Conservation (phyloP, 2,329 filamentous ascomycete species). For the Penicillium occitanis region DNA sequence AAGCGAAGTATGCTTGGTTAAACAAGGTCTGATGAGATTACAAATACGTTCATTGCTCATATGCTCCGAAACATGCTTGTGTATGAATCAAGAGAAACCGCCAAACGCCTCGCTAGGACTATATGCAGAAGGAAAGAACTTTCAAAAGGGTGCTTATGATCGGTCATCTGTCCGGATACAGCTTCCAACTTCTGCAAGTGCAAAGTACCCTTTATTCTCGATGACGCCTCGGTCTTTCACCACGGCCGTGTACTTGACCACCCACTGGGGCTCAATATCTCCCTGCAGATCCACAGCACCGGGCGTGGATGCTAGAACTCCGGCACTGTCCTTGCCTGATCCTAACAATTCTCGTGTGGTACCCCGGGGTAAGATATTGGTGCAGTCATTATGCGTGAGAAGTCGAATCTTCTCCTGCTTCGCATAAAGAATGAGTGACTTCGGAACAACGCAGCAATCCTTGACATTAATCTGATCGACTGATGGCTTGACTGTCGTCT, state of each 20-base stretch:
- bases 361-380: constrained; percentile 81
- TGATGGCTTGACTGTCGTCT: constrained; percentile 69
- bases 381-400: constrained; percentile 90
- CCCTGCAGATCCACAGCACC: constrained; percentile 61
- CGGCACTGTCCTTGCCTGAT: constrained; percentile 62
- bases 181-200: constrained; percentile 68
- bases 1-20: constrained; percentile 97
- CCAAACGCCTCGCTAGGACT: constrained; percentile 17
- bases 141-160: constrained; percentile 1
- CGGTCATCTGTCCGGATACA: constrained; percentile 32
- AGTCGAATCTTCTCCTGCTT: constrained; percentile 80
- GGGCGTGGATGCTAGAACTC: constrained; percentile 66
- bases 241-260: constrained; percentile 95
- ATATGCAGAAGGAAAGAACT: constrained; percentile 3
- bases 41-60: not conserved
- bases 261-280: constrained; percentile 85
- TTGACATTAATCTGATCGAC: constrained; percentile 96
- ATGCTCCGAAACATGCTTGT: constrained; percentile 8
- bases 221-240: constrained; percentile 92
- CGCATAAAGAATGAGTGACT: constrained; percentile 79
- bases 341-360: constrained; percentile 83
- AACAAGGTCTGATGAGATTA: not conserved
- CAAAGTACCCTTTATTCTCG: constrained; percentile 98
- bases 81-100: constrained; percentile 1
- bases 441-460: constrained; percentile 94